Evolutionary conservation across 805 yeast species (phyloP), one percentile per base, ranked within the genome.

Genomic region (Ogataea wickerhamii): DNA sequence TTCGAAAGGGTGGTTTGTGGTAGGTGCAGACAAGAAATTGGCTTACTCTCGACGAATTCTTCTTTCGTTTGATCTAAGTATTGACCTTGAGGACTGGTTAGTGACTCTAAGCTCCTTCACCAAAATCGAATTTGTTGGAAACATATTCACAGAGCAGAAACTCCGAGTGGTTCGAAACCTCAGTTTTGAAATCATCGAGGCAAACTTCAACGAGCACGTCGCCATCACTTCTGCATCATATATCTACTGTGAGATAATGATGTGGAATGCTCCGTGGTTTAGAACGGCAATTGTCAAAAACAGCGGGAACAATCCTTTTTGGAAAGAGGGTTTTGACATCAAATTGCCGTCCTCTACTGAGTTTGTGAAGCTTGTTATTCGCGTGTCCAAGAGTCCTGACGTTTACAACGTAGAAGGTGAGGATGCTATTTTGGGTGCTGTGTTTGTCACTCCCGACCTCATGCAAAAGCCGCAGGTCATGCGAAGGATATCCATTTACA

Each of bases 231-330:
- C 34, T 5, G 13, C 20, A 8, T 24, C 34, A 2, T 52, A 48
- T 43, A 50, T 80, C 1, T 89, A 85, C 52, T 77, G 84, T 2
- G 96, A 87, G 50, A 67, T 88, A 2, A 64, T 72, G 13, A 68
- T 86, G 56, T 83, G 93, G 82, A 80, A 76, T 14, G 68, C 76
- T 32, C 77, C 82, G 0, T 83, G 91, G 87, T 86, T 84, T 26
- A 67, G 87, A 47, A 86, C 96, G 0, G 80, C 88, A 2, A 66
- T 76, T 5, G 81, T 81, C 0, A 63, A 67, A 25, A 64, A 72
- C 32, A 40, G 58, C 10, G 48, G 59, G 3, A 47, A 58, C 0
- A 70, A 71, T 38, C 89, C 95, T 1, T 86, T 86, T 55, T 89
- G 96, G 93, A 77, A 88, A 53, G 96, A 89, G 52, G 76, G 70